Conservation (phyloP, 164 flowering plant species). For the Echeveria elegans region DNA sequence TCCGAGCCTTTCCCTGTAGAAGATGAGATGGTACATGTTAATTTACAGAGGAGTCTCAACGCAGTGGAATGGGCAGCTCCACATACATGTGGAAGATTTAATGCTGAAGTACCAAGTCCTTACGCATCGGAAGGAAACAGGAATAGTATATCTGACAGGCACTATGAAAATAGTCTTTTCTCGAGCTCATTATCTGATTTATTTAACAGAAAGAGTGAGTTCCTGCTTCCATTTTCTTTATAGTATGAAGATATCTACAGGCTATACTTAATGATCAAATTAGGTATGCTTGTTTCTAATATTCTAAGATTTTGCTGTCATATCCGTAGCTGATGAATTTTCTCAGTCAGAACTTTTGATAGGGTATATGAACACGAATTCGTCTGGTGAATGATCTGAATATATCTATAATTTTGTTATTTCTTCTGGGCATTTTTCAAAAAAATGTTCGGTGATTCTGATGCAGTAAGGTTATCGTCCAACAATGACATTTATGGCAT, state of each 20-base stretch:
- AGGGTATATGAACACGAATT: no score
- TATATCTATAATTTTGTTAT: no score
- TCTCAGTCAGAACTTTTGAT: no score
- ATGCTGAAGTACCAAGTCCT: constrained; percentile 15
- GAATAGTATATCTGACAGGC: constrained; percentile 27
- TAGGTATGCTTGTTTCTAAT: no score
- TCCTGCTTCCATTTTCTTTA: not conserved
- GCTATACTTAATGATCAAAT: no score
- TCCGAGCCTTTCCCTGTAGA: not conserved
- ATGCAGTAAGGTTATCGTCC: constrained; percentile 47
- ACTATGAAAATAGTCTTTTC: constrained; percentile 64
- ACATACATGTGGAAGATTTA: constrained; percentile 10
- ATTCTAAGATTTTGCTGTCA: not conserved
- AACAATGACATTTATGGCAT: constrained; percentile 26
- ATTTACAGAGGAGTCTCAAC: not conserved
- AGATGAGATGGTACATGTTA: not conserved
- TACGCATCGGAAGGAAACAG: constrained; percentile 30
- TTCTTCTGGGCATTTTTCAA: not conserved
- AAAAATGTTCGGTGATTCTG: no score
- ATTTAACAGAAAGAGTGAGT: constrained; percentile 58
- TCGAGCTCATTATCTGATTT: constrained; percentile 76
- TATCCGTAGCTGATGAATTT: not conserved
- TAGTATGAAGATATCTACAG: not conserved
- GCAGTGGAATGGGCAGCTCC: not conserved
- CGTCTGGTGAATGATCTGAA: no score